A percentile compares a stretch with the other conserved stretches of the same genome.
Evolutionary conservation across 805 yeast species (phyloP).

Genomic region (Starmerella tilneyi): DNA sequence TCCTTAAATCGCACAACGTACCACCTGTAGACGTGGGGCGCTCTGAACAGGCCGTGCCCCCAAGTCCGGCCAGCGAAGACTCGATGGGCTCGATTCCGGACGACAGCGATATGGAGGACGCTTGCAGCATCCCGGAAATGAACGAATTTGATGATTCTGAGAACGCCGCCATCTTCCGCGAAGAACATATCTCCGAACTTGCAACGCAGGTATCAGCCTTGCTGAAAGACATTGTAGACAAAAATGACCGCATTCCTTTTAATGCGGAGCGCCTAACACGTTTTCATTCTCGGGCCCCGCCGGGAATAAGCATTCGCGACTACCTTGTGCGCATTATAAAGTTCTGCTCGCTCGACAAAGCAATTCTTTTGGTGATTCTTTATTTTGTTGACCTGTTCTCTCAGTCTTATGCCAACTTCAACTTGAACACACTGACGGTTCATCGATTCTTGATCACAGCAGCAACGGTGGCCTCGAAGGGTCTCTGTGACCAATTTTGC

Average conservation of each 20-base stretch:
- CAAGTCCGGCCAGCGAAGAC: constrained; percentile 16
- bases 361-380: constrained; percentile 70
- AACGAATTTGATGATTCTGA: background rate
- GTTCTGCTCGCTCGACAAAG: constrained; percentile 76
- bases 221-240: constrained; percentile 60
- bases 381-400: constrained; percentile 83
- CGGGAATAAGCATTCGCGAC: constrained; percentile 68
- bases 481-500: constrained; percentile 70
- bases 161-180: constrained; percentile 36
- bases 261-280: constrained; percentile 50
- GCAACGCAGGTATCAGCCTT: constrained; percentile 66
- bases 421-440: constrained; percentile 81
- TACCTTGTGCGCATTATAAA: constrained; percentile 68
- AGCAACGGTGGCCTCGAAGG: constrained; percentile 77
- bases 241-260: constrained; percentile 52
- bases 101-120: background rate
- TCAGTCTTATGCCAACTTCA: constrained; percentile 65
- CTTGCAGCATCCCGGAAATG: background rate
- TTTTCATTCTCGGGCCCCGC: constrained; percentile 90
- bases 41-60: constrained; percentile 9
- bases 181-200: constrained; percentile 61
- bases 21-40: background rate
- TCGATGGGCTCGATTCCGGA: constrained; percentile 9
- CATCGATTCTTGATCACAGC: constrained; percentile 86
- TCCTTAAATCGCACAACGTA: background rate